Evolutionary conservation across 2,329 filamentous ascomycete species (phyloP), one percentile per base, ranked within the genome.

Genomic region (Trichoderma sp.): DNA sequence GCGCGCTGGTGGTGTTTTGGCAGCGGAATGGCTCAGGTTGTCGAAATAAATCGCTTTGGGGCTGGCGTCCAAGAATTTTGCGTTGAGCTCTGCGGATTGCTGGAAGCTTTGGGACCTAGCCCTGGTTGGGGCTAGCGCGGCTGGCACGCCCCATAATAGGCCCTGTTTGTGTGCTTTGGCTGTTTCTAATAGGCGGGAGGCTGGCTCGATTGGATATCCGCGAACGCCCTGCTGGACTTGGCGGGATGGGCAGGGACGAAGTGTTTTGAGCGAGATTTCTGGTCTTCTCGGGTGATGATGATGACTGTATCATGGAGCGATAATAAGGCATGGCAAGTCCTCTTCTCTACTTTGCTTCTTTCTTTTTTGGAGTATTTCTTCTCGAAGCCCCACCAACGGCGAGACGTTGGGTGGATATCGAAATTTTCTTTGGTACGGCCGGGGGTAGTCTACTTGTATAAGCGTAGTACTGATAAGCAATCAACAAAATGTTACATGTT

Each of bases 31-130:
- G 71, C 69, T 76, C 72, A 72, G 72, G 72, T 75, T 76, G 65
- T 68, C 70, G 72, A 77, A 78, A 78, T 78, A 77, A 78, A 78
- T 78, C 51, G 75, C 75, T 80, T 43, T 80, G 78, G 79, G 79
- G 79, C 63, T 71, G 49, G 55, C 71, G 73, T 74, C 76, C 75
- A 61, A 77, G 76, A 79, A 80, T 81, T 81, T 80, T 79, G 76
- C 76, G 79, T 81, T 80, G 79, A 81, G 79, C 79, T 80, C 77
- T 76, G 75, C 76, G 73, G 75, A 73, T 74, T 73, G 74, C 76
- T 77, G 74, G 73, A 77, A 76, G 76, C 76, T 72, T 67, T 66
- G 72, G 74, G 71, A 30, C 69, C 75, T 77, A 79, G 71, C 70
- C 78, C 78, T 66, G 61, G 76, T 78, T 76, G 70, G 77, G 76